Percentiles rank a stretch among this genome's conserved stretches.
Evolutionary conservation across 2,329 filamentous ascomycete species (phyloP).

Genomic region (Gnomoniopsis sp.): DNA sequence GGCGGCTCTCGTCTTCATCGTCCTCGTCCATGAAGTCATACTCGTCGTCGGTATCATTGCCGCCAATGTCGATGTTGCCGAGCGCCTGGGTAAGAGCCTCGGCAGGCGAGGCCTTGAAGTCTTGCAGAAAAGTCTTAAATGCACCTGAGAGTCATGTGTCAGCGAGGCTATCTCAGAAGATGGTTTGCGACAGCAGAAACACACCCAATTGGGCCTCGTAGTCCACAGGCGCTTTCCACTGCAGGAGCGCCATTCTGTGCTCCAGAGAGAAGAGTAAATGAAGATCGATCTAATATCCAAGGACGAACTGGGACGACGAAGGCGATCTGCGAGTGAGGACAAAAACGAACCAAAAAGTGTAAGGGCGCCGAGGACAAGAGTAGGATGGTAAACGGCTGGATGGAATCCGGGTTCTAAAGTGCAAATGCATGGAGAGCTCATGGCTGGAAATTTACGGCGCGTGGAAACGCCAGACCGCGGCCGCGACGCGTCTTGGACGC

Average conservation of each 20-base stretch:
- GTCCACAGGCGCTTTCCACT: conserved; percentile 74
- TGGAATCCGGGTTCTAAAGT: background rate
- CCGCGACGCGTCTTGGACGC: background rate
- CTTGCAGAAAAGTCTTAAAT: conserved; percentile 82
- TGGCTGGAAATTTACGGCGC: conserved; percentile 6
- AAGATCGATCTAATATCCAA: background rate
- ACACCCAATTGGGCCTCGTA: conserved; percentile 83
- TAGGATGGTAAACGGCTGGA: background rate
- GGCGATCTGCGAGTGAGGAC: background rate
- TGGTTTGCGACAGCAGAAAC: conserved; percentile 26
- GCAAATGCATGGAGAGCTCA: background rate
- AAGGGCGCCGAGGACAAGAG: background rate
- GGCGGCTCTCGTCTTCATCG: conserved; percentile 54
- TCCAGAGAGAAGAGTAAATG: background rate
- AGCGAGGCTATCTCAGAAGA: background rate
- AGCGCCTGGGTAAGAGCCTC: conserved; percentile 76
- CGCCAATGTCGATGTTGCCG: conserved; percentile 79
- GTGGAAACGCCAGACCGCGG: background rate
- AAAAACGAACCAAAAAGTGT: background rate
- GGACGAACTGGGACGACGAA: background rate
- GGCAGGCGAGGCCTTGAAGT: conserved; percentile 78
- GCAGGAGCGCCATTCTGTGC: conserved; percentile 75
- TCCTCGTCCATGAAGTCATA: conserved; percentile 90
- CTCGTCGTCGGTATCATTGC: conserved; percentile 82
- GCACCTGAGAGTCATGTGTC: conserved; percentile 47